Percentiles rank a stretch among this genome's conserved stretches.
Evolutionary conservation across 2,329 filamentous ascomycete species (phyloP).

Genomic region (Xylaria digitata): DNA sequence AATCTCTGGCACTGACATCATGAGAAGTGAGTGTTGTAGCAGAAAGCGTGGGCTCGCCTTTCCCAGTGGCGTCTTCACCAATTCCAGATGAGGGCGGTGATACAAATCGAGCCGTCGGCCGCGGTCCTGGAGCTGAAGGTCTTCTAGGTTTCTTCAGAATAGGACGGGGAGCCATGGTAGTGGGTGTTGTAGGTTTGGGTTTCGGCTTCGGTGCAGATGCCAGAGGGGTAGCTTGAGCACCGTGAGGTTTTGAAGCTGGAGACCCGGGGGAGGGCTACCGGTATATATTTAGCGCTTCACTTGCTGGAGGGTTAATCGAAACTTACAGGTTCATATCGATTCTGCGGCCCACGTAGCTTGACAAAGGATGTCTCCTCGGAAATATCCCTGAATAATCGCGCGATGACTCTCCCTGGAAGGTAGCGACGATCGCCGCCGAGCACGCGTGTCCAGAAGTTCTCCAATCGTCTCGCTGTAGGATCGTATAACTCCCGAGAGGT

Average conservation of each 20-base stretch:
- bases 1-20: constrained; percentile 43
- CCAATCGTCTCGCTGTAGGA: constrained; percentile 70
- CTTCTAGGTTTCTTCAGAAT: constrained; percentile 70
- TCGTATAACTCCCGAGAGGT: constrained; percentile 69
- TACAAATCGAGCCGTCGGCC: constrained; percentile 71
- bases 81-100: constrained; percentile 64
- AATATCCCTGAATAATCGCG: constrained; percentile 67
- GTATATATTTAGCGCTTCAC: constrained; percentile 35
- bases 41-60: constrained; percentile 55
- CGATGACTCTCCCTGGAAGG: constrained; percentile 65
- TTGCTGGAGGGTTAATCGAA: constrained; percentile 16
- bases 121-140: constrained; percentile 63
- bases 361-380: constrained; percentile 68
- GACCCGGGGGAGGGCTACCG: constrained; percentile 44
- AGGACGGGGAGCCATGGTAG: constrained; percentile 63
- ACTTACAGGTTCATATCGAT: constrained; percentile 65
- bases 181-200: constrained; percentile 52
- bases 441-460: constrained; percentile 75
- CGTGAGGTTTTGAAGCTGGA: constrained; percentile 34
- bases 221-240: constrained; percentile 30
- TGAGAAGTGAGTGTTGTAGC: constrained; percentile 54
- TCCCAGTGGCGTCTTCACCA: constrained; percentile 51
- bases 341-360: constrained; percentile 64
- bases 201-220: constrained; percentile 42
- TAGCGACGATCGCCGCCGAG: constrained; percentile 68